A percentile compares a stretch with the other conserved stretches of the same genome.
Conservation (phyloP, 1,284 basidiomycete species). For the Rhodotorula sp. region DNA sequence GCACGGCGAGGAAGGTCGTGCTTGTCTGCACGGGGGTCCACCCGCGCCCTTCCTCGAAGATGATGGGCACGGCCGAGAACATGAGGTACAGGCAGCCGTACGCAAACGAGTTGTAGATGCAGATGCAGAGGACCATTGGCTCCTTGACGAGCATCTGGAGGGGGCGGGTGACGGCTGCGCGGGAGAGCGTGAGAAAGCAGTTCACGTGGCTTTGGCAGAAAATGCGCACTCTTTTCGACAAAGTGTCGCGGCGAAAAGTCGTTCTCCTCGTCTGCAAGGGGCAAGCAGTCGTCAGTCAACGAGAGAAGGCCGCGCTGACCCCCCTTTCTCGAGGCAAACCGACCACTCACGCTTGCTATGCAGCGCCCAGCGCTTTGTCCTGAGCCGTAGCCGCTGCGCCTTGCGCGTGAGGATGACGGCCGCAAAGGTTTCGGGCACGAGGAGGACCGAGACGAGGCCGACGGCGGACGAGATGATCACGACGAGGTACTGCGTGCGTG, state of each 20-base stretch:
- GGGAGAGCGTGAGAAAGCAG: too few species aligned
- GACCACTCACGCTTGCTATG: slow-evolving; percentile 32
- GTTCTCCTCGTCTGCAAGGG: slow-evolving; percentile 44
- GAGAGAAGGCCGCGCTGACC: neutral
- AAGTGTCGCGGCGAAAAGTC: slow-evolving; percentile 46
- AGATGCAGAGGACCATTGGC: slow-evolving; percentile 49
- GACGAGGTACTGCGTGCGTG: slow-evolving; percentile 36
- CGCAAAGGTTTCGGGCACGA: slow-evolving; percentile 59
- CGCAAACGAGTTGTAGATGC: slow-evolving; percentile 46
- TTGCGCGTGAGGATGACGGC: slow-evolving; percentile 37
- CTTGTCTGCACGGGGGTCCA: slow-evolving; percentile 48
- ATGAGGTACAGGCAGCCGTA: slow-evolving; percentile 31
- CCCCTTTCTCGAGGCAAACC: neutral
- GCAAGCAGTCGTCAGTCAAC: neutral
- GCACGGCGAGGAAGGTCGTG: slow-evolving; percentile 50
- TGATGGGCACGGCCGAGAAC: slow-evolving; percentile 50
- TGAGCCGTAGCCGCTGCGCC: slow-evolving; percentile 53
- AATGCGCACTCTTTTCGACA: slow-evolving; percentile 48
- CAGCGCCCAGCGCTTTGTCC: slow-evolving; percentile 53
- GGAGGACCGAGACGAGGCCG: slow-evolving; percentile 56
- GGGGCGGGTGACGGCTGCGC: slow-evolving; percentile 45
- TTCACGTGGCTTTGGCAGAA: too few species aligned
- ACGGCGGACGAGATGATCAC: slow-evolving; percentile 47
- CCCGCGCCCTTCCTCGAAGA: slow-evolving; percentile 48
- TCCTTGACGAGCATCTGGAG: slow-evolving; percentile 49